Conservation (phyloP, 1,284 basidiomycete genomes). For the Hypsizygus ulmarius region DNA sequence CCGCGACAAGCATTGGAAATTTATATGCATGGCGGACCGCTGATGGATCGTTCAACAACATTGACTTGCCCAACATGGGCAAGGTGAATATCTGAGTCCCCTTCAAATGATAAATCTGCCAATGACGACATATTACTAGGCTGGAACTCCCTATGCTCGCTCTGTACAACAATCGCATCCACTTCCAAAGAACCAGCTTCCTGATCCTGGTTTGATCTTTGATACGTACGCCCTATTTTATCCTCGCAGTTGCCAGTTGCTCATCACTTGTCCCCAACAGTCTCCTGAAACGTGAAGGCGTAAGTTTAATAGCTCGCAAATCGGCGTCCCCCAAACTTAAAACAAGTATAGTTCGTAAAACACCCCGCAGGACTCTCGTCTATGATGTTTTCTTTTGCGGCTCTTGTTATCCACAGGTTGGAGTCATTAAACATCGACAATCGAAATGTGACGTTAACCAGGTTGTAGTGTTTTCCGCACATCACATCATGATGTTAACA, state of each 20-base stretch:
- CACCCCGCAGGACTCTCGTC: constrained; percentile 79
- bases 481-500: constrained; percentile 57
- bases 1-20: constrained; percentile 61
- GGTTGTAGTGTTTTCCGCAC: constrained; percentile 66
- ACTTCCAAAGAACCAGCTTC: constrained; percentile 62
- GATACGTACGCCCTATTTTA: constrained; percentile 48
- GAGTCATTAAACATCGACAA: constrained; percentile 15
- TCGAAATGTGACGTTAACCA: not conserved
- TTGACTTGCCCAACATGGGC: constrained; percentile 67
- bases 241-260: not conserved
- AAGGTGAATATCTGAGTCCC: constrained; percentile 33
- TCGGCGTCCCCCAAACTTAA: not conserved
- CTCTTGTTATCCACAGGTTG: constrained; percentile 76
- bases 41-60: constrained; percentile 76
- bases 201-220: constrained; percentile 76
- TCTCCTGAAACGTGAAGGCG: constrained; percentile 57
- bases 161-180: constrained; percentile 73
- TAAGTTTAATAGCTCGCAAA: constrained; percentile 24
- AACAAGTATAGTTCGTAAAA: constrained; percentile 54
- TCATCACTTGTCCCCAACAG: constrained; percentile 22
- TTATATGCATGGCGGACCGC: constrained; percentile 65
- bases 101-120: not conserved
- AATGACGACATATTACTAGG: constrained; percentile 31
- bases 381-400: constrained; percentile 80
- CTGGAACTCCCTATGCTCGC: constrained; percentile 71